phyloP scores from a whole-genome alignment of 768 basidiomycete genomes.

The Mycena rebaudengoi region DNA sequence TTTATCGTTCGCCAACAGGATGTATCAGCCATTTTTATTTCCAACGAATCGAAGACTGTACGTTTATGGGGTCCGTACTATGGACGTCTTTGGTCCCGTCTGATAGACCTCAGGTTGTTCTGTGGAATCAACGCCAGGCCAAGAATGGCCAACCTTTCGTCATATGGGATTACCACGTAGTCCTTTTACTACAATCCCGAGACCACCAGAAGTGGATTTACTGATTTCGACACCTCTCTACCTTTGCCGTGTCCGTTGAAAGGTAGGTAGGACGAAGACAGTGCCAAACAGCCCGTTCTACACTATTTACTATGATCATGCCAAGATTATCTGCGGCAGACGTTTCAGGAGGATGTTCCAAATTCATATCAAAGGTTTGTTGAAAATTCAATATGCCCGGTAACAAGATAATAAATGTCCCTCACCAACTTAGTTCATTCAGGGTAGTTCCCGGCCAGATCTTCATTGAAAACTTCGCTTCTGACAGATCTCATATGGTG shows the following conservation, averaged over 20 bases:
- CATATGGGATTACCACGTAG: constrained; percentile 82
- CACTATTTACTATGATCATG: constrained; percentile 12
- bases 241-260: constrained; percentile 59
- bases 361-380: constrained; percentile 53
- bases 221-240: constrained; percentile 69
- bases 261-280: constrained; percentile 46
- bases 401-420: neutral
- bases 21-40: constrained; percentile 67
- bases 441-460: constrained; percentile 62
- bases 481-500: constrained; percentile 83
- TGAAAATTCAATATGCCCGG: neutral
- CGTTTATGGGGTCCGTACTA: constrained; percentile 24
- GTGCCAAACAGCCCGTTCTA: neutral
- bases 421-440: constrained; percentile 63
- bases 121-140: constrained; percentile 68
- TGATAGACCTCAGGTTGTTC: constrained; percentile 55
- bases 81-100: neutral
- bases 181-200: constrained; percentile 59
- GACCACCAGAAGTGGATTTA: constrained; percentile 62
- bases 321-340: constrained; percentile 51
- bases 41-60: constrained; percentile 68
- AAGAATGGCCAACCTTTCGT: constrained; percentile 46
- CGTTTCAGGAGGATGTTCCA: constrained; percentile 50
- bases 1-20: constrained; percentile 49
- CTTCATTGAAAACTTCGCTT: constrained; percentile 71